A percentile compares a stretch with the other conserved stretches of the same genome.
phyloP scores from a whole-genome alignment of 108 stramenopile species.

The Heterococcus sp. region DNA sequence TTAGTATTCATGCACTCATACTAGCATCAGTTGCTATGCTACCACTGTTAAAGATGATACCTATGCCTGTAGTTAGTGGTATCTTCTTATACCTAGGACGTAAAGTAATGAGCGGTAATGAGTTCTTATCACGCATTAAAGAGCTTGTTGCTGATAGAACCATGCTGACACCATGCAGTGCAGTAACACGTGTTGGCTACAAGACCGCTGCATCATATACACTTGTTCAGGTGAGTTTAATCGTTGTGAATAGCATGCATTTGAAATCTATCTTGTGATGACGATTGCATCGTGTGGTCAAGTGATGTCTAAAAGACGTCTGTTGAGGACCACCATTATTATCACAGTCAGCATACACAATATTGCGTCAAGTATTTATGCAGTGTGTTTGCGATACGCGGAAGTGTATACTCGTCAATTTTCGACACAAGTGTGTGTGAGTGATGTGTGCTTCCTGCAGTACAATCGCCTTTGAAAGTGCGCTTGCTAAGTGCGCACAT shows the following conservation, averaged over 20 bases:
- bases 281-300: no score
- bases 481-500: neutral
- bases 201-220: slow-evolving; percentile 24
- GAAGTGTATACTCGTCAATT: no score
- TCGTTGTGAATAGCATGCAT: no score
- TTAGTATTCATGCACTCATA: slow-evolving; percentile 79
- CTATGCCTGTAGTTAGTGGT: slow-evolving; percentile 87
- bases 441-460: neutral
- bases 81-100: slow-evolving; percentile 87
- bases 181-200: slow-evolving; percentile 30
- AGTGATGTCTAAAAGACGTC: no score
- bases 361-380: no score
- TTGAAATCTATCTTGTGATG: no score
- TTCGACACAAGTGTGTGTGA: no score
- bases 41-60: slow-evolving; percentile 73
- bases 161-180: neutral
- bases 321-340: no score
- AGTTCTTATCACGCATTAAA: slow-evolving; percentile 11
- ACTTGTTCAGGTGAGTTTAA: slow-evolving; percentile 16
- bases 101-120: slow-evolving; percentile 54
- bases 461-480: neutral
- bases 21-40: slow-evolving; percentile 71
- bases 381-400: no score
- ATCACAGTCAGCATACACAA: no score
- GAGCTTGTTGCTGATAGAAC: slow-evolving; percentile 10